A percentile compares a stretch with the other conserved stretches of the same genome.
phyloP scores from a whole-genome alignment of 345 rosid genomes.

The Salix purpurea region DNA sequence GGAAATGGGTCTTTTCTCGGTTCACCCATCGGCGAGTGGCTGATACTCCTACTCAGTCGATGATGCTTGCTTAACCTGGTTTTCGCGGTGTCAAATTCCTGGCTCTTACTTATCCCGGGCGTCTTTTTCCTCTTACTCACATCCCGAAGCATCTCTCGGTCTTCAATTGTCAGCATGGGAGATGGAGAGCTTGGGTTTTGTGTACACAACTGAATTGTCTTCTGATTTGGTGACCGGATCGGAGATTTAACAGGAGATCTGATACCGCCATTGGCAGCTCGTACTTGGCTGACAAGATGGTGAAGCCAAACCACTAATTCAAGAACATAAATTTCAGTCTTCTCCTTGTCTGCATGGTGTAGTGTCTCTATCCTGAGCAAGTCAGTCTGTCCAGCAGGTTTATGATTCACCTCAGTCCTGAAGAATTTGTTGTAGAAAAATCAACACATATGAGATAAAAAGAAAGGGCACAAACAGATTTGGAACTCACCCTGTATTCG shows the following conservation, averaged over 20 bases:
- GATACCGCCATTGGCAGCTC: slow-evolving; percentile 59
- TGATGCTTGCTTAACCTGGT: slow-evolving; percentile 62
- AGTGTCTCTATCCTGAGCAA: slow-evolving; percentile 86
- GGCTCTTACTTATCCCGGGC: slow-evolving; percentile 96
- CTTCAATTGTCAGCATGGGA: slow-evolving; percentile 62
- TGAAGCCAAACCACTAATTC: slow-evolving; percentile 91
- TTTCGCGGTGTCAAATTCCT: slow-evolving; percentile 74
- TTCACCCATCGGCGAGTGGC: slow-evolving; percentile 69
- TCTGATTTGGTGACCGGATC: slow-evolving; percentile 67
- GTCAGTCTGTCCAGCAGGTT: slow-evolving; percentile 66
- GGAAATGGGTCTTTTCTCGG: slow-evolving; percentile 59
- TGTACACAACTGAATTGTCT: slow-evolving; percentile 41
- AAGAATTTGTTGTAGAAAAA: slow-evolving; percentile 13
- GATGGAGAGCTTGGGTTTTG: slow-evolving; percentile 41
- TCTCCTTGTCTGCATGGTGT: slow-evolving; percentile 92
- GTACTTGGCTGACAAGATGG: slow-evolving; percentile 70
- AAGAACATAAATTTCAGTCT: slow-evolving; percentile 71
- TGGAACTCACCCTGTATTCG: slow-evolving; percentile 76
- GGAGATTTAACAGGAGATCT: slow-evolving; percentile 91
- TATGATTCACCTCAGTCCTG: slow-evolving; percentile 72
- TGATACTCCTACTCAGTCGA: slow-evolving; percentile 86
- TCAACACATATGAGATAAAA: neutral
- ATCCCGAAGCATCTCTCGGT: slow-evolving; percentile 90
- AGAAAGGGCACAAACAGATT: slow-evolving; percentile 1
- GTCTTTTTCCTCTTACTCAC: slow-evolving; percentile 74